Conservation (phyloP, 148 eudicot genomes). For the Rhododendron ferrugineum region DNA sequence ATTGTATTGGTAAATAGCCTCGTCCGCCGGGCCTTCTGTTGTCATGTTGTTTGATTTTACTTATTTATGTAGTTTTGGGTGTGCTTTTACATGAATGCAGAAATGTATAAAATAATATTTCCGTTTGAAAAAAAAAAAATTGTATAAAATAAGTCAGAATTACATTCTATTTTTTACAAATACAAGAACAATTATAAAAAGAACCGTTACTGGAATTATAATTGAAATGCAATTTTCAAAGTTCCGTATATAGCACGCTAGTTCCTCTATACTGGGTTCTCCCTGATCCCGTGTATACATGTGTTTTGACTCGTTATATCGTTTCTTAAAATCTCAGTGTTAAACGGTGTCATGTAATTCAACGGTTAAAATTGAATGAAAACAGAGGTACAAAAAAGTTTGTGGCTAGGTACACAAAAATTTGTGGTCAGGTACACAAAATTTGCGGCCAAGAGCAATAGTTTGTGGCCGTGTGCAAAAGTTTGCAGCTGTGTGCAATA, state of each 20-base stretch:
- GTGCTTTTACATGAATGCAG: not conserved
- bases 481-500: too few species aligned
- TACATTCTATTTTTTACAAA: not conserved
- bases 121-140: too few species aligned
- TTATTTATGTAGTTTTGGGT: not conserved
- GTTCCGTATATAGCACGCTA: not conserved
- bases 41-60: not conserved
- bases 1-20: not conserved
- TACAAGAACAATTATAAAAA: not conserved
- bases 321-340: too few species aligned
- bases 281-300: not conserved
- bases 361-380: too few species aligned
- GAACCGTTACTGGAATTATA: not conserved
- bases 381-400: too few species aligned
- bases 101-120: not conserved
- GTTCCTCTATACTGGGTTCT: not conserved
- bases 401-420: too few species aligned
- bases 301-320: too few species aligned
- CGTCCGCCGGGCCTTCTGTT: not conserved
- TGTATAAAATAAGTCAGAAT: not conserved
- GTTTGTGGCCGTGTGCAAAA: too few species aligned
- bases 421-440: too few species aligned
- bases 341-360: too few species aligned
- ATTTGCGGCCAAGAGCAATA: too few species aligned
- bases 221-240: not conserved